Base-by-base conservation (phyloP, 1,139 yeast genomes). In the Saccharomyces hybrid region DNA sequence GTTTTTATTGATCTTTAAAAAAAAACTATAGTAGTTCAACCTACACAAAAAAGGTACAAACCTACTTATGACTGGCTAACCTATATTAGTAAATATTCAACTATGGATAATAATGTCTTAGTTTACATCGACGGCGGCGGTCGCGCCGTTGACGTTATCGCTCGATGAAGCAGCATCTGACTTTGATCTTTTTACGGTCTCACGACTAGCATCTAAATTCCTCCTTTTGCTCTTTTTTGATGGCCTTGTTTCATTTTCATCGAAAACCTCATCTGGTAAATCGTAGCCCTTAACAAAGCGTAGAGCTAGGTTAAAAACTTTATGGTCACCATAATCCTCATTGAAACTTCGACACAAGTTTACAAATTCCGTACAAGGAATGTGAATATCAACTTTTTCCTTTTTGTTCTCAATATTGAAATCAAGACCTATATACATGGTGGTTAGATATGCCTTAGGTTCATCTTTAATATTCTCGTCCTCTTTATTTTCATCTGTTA, bases 291-390 rank as follows among this genome's bases (percentile, higher is more conserved):
- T 87, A 14, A 90, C 91, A 62, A 88, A 86, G 64, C 86, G 86
- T 50, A 93, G 87, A 54, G 79, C 79, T 57, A 86, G 73, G 29
- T 80, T 78, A 60, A 76, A 77, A 51, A 76, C 74, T 67, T 84
- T 78, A n/a, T 77, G 71, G 47, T 80, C 79, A 55, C 80, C 84
- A 61, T 85, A 80, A 64, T 80, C 93, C 44, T 77, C 76, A 12
- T 78, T 75, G 83, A 93, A 88, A 44, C 82, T 78, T 62, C 88
- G 84, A 70, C 97, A 88, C 16, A 89, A 73, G 53, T 79, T 83
- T 71, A 79, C 88, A 68, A 91, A 93, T 58, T 93, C 99, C 19
- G 89, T 80, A 67, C 98, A 91, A 8, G 98, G 97, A 62, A 85
- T 80, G 64, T 89, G 96, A 53, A 93, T 86, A 67, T 93, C 97